A percentile compares a stretch with the other conserved stretches of the same genome.
Conservation (phyloP, 768 basidiomycete species). For the Auriscalpium microsporum region DNA sequence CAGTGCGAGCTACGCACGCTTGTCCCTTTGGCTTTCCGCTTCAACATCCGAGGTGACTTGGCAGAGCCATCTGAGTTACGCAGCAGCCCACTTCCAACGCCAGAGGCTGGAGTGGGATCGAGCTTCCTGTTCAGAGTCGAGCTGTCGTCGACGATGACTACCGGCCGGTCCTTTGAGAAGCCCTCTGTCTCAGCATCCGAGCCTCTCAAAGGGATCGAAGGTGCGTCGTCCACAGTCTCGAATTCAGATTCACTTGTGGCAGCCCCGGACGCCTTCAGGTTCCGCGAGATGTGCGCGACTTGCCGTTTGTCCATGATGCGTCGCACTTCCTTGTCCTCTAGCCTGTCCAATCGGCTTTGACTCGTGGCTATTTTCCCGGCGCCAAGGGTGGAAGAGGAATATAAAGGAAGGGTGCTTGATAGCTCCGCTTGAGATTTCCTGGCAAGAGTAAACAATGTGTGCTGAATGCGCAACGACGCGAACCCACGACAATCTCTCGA, state of each 20-base stretch:
- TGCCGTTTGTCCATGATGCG: constrained; percentile 39
- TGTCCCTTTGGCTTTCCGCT: constrained; percentile 33
- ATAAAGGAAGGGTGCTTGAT: constrained; percentile 47
- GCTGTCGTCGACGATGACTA: constrained; percentile 3
- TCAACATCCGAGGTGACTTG: constrained; percentile 38
- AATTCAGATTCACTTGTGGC: constrained; percentile 4
- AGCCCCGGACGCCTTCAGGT: constrained; percentile 9
- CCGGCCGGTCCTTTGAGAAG: background rate
- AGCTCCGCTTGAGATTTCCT: constrained; percentile 63
- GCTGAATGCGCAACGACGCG: background rate
- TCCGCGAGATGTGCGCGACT: constrained; percentile 37
- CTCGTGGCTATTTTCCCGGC: constrained; percentile 59
- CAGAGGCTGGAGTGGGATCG: constrained; percentile 18
- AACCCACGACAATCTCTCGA: constrained; percentile 76
- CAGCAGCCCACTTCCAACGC: constrained; percentile 58
- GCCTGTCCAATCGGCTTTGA: constrained; percentile 46
- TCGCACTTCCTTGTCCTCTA: constrained; percentile 52
- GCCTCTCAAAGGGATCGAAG: background rate
- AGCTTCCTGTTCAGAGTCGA: constrained; percentile 5
- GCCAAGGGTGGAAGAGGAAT: constrained; percentile 79
- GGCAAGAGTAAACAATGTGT: constrained; percentile 17
- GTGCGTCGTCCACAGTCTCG: background rate
- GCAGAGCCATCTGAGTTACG: constrained; percentile 56
- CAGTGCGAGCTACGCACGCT: constrained; percentile 29
- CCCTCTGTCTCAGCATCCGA: constrained; percentile 1